phyloP scores from a whole-genome alignment of 2,329 filamentous ascomycete genomes.

The Sporothrix pseudoabietina region DNA sequence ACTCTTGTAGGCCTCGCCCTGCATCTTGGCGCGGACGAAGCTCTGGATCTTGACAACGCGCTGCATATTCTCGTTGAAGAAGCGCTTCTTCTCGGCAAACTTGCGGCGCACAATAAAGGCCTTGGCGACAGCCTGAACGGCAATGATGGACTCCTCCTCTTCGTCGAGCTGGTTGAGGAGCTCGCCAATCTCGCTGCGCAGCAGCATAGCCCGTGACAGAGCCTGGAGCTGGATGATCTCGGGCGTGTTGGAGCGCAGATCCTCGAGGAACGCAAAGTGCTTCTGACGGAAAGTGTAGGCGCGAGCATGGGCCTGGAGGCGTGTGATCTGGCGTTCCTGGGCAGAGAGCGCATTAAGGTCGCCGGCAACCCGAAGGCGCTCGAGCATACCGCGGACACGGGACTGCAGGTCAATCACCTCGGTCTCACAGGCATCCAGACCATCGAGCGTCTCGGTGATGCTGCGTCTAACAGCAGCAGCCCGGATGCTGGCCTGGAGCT shows the following conservation, averaged over 20 bases:
- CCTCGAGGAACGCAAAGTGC: conserved; percentile 64
- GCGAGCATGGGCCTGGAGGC: conserved; percentile 67
- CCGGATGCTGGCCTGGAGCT: conserved; percentile 56
- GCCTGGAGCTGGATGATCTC: conserved; percentile 73
- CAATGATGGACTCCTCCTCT: conserved; percentile 74
- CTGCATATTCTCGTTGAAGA: conserved; percentile 96
- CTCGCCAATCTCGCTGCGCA: conserved; percentile 72
- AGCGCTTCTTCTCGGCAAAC: conserved; percentile 83
- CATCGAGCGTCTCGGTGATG: conserved; percentile 52
- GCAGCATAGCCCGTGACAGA: conserved; percentile 74
- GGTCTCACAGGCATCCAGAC: conserved; percentile 50
- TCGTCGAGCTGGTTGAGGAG: conserved; percentile 77
- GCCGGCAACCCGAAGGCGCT: conserved; percentile 53
- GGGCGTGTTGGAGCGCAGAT: conserved; percentile 68
- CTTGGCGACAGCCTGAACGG: conserved; percentile 72
- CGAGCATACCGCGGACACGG: conserved; percentile 62
- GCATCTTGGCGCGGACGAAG: conserved; percentile 89
- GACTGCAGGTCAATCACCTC: conserved; percentile 59
- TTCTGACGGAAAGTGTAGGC: conserved; percentile 66
- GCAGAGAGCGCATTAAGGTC: conserved; percentile 59
- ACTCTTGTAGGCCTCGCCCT: conserved; percentile 97
- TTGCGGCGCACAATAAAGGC: conserved; percentile 71
- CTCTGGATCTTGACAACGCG: conserved; percentile 99
- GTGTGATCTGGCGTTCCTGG: conserved; percentile 58
- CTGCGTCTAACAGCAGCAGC: conserved; percentile 58